phyloP scores from a whole-genome alignment of 78 protist genomes.

The Creolimax fragrantissima region DNA sequence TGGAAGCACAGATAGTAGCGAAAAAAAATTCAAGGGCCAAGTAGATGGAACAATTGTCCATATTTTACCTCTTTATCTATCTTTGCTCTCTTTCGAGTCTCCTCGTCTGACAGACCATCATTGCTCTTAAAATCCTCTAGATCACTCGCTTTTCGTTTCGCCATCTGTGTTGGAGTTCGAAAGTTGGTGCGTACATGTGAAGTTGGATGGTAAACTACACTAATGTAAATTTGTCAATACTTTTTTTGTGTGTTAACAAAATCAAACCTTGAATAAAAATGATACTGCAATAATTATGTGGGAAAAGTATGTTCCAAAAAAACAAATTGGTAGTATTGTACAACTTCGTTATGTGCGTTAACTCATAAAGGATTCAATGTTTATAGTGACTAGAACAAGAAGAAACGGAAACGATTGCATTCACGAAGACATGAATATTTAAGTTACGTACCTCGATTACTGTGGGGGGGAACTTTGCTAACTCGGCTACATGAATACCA shows the following conservation, averaged over 20 bases:
- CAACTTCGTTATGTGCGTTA: too few relatives aligned
- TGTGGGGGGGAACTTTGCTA: not conserved
- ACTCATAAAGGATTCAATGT: too few relatives aligned
- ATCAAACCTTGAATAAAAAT: not conserved
- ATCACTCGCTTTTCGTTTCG: not conserved
- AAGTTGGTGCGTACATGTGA: not conserved
- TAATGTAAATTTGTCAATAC: not conserved
- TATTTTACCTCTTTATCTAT: not conserved
- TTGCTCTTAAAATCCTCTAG: not conserved
- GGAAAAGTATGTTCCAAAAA: too few relatives aligned
- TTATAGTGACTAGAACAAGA: too few relatives aligned
- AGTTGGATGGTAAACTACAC: not conserved
- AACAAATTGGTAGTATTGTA: too few relatives aligned
- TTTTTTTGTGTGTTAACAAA: not conserved
- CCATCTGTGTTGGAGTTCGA: not conserved
- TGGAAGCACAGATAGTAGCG: not conserved
- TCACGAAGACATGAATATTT: too few relatives aligned
- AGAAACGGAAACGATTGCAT: too few relatives aligned
- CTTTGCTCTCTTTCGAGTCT: not conserved
- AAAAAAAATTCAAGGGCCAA: not conserved
- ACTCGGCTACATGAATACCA: constrained; percentile 4
- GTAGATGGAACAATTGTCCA: not conserved
- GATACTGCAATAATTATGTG: too few relatives aligned
- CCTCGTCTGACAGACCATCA: not conserved
- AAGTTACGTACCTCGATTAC: not conserved